Base-by-base conservation (phyloP, 176 grass and related monocot genomes). In the Tuctoria greenei region DNA sequence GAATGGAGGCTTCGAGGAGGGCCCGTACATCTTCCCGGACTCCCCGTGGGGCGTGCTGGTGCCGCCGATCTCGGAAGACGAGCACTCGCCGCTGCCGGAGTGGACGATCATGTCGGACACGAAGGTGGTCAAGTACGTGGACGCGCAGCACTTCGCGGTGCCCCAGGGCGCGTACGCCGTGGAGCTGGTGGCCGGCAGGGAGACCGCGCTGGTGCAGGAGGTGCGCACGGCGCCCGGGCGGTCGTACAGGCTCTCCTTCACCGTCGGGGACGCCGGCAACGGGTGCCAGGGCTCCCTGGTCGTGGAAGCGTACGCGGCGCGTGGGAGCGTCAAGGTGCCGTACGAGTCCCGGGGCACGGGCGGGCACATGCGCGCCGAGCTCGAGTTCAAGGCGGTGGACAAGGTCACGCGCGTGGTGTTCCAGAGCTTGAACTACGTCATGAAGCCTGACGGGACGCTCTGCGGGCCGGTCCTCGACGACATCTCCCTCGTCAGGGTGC, bases 71-170 rank as follows among this genome's bases (percentile, higher is more conserved):
- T 5, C 55, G 55, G 55, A 58, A 10, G 34, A 40, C 61, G 76
- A 89, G 62, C 81, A 93, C 76, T 89, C 86, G 6, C 90, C 90
- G 72, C 57, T 93, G 18, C 86, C 84, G 14, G 80, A 67, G 17
- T 93, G 90, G 90, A 61, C n/a, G 86, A 42, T 93, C 55, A 61
- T 84, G 84, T 93, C 90, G 25, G 56, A 18, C 74, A 87, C 85
- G 16, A 93, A 86, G 83, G 63, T 39, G 4, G 77, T 83, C 44
- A 81, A 86, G 82, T 83, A 78, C 83, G 72, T 88, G 17, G 90
- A 92, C 76, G 73, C 86, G 34, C 71, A 73, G 70, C 86, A 86
- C 72, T 64, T 71, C 77, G 41, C 17, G 31, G 86, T 93, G 72
- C 86, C 86, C 7, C 83, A 47, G 7, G 90, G 90, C 63, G 16